Percentiles rank a stretch among this genome's conserved stretches.
Evolutionary conservation across 2,329 filamentous ascomycete species (phyloP).

Genomic region (Diaporthe citrichinensis): DNA sequence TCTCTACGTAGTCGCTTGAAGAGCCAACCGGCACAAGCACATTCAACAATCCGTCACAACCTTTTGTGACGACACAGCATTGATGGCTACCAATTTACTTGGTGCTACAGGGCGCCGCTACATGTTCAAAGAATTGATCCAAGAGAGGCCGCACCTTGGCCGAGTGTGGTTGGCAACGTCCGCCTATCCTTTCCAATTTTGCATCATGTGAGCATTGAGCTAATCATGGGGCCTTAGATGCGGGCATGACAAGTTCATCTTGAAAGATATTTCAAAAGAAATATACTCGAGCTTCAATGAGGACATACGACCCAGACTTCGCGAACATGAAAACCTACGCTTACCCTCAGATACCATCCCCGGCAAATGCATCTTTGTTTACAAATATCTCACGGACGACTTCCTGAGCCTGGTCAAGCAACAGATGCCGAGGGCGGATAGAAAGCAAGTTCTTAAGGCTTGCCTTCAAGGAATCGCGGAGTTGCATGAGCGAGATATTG

Average conservation of each 20-base stretch:
- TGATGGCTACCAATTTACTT: neutral
- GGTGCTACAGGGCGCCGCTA: constrained; percentile 13
- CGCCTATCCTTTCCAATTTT: neutral
- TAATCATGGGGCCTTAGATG: neutral
- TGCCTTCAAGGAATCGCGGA: neutral
- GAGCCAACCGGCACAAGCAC: neutral
- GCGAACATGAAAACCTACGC: neutral
- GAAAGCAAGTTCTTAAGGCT: neutral
- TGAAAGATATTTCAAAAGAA: neutral
- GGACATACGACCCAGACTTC: constrained; percentile 6
- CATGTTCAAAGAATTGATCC: constrained; percentile 8
- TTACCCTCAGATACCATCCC: constrained; percentile 4
- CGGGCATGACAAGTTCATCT: neutral
- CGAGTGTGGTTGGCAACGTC: constrained; percentile 18
- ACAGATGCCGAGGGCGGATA: neutral
- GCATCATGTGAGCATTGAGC: neutral
- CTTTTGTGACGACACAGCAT: neutral
- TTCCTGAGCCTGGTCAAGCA: neutral
- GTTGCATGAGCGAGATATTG: constrained; percentile 5
- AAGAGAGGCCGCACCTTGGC: constrained; percentile 10
- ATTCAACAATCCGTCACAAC: neutral
- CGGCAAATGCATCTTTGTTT: neutral
- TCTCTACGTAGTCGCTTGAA: neutral
- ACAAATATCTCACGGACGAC: constrained; percentile 1
- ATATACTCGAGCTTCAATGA: neutral